phyloP scores from a whole-genome alignment of 2,329 filamentous ascomycete species.

The Aspergillus fumigatiaffinis region DNA sequence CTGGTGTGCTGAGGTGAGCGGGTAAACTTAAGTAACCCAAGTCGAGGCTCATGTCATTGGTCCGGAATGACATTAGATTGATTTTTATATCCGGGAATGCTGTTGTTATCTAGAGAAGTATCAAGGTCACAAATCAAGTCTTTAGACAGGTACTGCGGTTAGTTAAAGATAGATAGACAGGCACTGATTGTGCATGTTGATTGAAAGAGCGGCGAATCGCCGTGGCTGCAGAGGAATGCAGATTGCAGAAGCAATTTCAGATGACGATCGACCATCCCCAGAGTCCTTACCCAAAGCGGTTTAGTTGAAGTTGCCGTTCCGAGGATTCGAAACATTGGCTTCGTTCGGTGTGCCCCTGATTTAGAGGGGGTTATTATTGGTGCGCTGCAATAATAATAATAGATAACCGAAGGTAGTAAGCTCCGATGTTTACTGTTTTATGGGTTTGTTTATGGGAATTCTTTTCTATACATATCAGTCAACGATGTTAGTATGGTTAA shows the following conservation, averaged over 20 bases:
- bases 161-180: not conserved
- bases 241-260: not conserved
- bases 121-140: not conserved
- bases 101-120: no score
- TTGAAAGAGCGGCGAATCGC: not conserved
- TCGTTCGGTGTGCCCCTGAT: not conserved
- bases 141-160: not conserved
- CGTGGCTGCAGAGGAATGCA: not conserved
- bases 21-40: not conserved
- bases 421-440: not conserved
- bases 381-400: not conserved
- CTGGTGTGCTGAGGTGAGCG: not conserved
- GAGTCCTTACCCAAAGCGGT: not conserved
- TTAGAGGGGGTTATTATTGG: not conserved
- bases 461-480: not conserved
- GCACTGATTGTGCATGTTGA: not conserved
- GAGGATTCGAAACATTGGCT: not conserved
- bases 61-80: not conserved
- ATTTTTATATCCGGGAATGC: not conserved
- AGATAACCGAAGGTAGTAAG: no score
- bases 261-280: not conserved
- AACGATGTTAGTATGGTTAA: not conserved
- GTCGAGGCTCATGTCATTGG: not conserved
- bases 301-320: not conserved
- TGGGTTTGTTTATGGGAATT: not conserved